Conservation (phyloP, 257 asterid species). For the Solanum piurae region DNA sequence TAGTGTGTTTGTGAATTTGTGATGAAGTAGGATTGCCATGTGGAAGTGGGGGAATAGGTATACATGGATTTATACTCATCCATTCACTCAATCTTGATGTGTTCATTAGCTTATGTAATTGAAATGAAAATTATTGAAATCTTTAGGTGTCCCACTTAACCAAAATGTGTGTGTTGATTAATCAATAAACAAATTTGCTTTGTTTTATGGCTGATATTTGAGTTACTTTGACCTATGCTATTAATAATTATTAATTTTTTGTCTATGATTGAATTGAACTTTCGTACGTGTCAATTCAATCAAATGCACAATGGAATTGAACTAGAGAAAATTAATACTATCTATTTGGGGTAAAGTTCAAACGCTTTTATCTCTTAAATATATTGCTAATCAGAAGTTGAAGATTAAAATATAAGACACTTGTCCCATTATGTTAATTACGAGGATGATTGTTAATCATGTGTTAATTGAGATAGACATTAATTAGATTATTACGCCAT, state of each 20-base stretch:
- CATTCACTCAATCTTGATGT: neutral
- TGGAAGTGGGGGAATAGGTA: neutral
- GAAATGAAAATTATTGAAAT: neutral
- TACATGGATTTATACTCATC: neutral
- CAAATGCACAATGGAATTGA: neutral
- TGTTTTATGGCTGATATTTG: constrained; percentile 3
- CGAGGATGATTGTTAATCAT: neutral
- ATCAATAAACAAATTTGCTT: neutral
- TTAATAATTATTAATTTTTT: neutral
- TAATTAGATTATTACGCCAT: neutral
- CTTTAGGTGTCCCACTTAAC: neutral
- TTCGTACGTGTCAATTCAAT: neutral
- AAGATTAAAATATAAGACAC: neutral
- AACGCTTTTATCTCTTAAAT: neutral
- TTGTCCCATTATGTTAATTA: neutral
- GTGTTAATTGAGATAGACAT: neutral
- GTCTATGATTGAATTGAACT: constrained; percentile 5
- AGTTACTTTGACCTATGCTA: neutral
- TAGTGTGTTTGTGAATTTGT: neutral
- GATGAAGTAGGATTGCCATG: constrained; percentile 12
- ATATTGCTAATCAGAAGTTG: too few relatives aligned
- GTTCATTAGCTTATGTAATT: neutral
- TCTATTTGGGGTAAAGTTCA: neutral
- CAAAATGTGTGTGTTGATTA: neutral
- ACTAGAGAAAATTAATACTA: neutral